Base-by-base conservation (phyloP, 495 filamentous ascomycete species). In the Aspergillus nanangensis region DNA sequence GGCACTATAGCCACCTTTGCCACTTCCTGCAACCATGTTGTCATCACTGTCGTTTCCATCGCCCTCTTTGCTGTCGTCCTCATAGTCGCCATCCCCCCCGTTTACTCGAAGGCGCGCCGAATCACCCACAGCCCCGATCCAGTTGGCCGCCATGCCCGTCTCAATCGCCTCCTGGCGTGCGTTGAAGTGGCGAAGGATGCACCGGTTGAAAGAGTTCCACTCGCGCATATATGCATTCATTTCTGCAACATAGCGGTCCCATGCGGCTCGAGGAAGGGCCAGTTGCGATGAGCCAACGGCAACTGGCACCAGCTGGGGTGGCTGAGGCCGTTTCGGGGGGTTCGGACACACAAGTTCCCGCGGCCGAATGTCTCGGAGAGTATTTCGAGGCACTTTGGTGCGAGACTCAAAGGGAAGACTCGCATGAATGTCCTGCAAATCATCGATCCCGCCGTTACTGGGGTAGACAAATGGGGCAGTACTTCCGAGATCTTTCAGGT, bases 361-460 rank as follows among this genome's bases (percentile, higher is more conserved):
- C 4, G 66, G 58, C 0, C 51, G 67, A 14, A 58, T 56, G 19
- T 65, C 60, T 11, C 50, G 55, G 24, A 52, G 52, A 4, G 55
- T 53, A 9, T 60, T 55, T 19, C 44, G 58, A 11, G 53, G 58
- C 23, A 51, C 40, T 41, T 63, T 66, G 17, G 88, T 58, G 22
- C 72, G 67, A 33, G 86, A 90, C 46, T 82, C 65, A 60, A 92
- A 93, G 0, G 89, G 89, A 1, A 95, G 77, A 2, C 71, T 82
- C 5, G 76, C 67, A 19, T 71, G 72, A 27, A 96, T 63, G 50
- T 88, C 87, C 17, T 74, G 71, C 24, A 94, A 72, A 27, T 81
- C 80, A 15, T 72, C 64, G 4, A 92, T 79, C 2, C 71, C 71
- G 11, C 82, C 78, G 19, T 63, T 71, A 10, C 75, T 62, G 13